These are phyloP conservation scores for Botrytis deweyae DNA, from an alignment of 2,329 filamentous ascomycete genomes.

Conservation along the genomic window DNA sequence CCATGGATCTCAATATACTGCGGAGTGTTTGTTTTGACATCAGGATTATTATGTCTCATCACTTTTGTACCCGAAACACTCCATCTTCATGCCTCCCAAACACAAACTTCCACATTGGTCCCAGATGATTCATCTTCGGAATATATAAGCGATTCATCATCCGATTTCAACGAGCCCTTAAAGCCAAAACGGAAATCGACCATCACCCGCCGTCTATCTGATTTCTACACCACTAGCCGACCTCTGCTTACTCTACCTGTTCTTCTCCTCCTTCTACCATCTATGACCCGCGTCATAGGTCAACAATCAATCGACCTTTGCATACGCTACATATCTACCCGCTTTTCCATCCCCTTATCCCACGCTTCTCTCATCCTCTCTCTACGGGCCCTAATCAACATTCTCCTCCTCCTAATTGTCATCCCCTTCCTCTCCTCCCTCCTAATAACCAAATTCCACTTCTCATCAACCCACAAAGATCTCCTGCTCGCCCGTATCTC, in stretches of 20 bases:
- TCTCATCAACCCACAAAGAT: constrained; percentile 32
- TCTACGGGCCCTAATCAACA: constrained; percentile 33
- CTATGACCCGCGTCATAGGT: constrained; percentile 28
- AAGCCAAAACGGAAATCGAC: constrained; percentile 16
- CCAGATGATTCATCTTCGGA: constrained; percentile 12
- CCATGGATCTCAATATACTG: constrained; percentile 34
- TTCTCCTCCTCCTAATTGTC: constrained; percentile 32
- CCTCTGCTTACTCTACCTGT: constrained; percentile 34
- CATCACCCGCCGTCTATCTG: constrained; percentile 22
- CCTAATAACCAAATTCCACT: constrained; percentile 26
- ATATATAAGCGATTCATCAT: constrained; percentile 13
- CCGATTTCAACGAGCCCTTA: neutral
- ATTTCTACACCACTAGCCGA: constrained; percentile 23
- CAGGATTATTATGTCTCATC: constrained; percentile 29
- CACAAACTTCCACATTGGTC: neutral
- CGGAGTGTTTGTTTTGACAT: constrained; percentile 25
- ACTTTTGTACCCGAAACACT: constrained; percentile 39
- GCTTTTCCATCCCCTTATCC: constrained; percentile 33
- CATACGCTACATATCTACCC: constrained; percentile 35
- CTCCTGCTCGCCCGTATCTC: constrained; percentile 32
- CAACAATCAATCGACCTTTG: constrained; percentile 27
- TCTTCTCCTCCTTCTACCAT: constrained; percentile 37
- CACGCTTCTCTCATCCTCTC: constrained; percentile 35
- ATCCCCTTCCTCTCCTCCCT: constrained; percentile 32
- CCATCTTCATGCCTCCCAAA: constrained; percentile 28